Evolutionary conservation across 352 stramenopile genomes (phyloP), one percentile per base, ranked within the genome.

Genomic region (Phytophthora tubulina): DNA sequence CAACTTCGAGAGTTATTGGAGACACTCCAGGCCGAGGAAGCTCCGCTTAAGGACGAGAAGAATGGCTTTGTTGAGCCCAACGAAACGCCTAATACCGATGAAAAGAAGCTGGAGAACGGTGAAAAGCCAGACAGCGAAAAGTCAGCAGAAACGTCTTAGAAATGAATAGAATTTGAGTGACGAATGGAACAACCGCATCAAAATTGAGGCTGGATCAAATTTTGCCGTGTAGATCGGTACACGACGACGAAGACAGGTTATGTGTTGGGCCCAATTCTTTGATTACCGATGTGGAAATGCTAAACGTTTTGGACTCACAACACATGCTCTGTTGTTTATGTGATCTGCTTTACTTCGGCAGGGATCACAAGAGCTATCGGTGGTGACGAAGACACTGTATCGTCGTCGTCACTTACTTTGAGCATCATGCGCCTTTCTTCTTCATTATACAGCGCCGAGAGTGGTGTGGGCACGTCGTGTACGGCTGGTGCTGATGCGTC

Each of bases 401-500:
- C 38, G 6, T 62, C 57, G 6, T 62, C 52, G 3, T 56, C 50
- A 44, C 58, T 53, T 41, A 89, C 79, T n/a, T 81, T 73, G 4
- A 79, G 84, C 71, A 94, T 92, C 56, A 93, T 60, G 2, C 49
- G 53, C 36, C 86, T 88, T 44, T 94, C 87, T 69, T 94, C 87
- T 38, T 90, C 80, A 32, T 91, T 90, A 67, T 93, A 94, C 4
- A 94, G 71, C 7, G 85, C 87, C 6, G 86, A 78, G 14, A 94
- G 63, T 13, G 87, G 87, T 33, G 85, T 90, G 13, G 82, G 70
- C 2, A 89, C 64, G 36, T 89, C 81, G 8, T 77, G 73, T 5
- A 59, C 36, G 1, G 13, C 50, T 33, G 63, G 32, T 52, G 70
- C 53, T 5, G 55, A 70, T 31, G n/a, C n/a, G 42, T 67, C 60